Percentiles rank a stretch among this genome's conserved stretches.
Conservation (phyloP, 257 asterid species). For the Linderniella brevidens region DNA sequence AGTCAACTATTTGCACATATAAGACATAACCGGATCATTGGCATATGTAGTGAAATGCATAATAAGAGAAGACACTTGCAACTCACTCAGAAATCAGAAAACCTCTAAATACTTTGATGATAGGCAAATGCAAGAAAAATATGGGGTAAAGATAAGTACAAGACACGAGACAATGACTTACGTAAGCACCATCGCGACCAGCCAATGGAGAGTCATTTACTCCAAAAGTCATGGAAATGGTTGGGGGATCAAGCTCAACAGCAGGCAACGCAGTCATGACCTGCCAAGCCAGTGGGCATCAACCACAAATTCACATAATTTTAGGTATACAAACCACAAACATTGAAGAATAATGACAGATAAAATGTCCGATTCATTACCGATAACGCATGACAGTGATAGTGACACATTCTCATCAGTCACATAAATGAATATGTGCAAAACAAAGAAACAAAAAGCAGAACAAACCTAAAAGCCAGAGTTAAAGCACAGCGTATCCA, state of each 20-base stretch:
- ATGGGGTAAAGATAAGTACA: neutral
- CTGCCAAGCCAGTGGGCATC: slow-evolving; percentile 18
- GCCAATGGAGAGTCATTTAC: slow-evolving; percentile 98
- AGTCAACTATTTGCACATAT: slow-evolving; percentile 44
- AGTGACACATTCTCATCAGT: too few relatives aligned
- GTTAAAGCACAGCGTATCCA: too few relatives aligned
- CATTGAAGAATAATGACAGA: too few relatives aligned
- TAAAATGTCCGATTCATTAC: too few relatives aligned
- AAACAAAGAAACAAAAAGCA: too few relatives aligned
- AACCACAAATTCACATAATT: neutral
- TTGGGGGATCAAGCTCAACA: slow-evolving; percentile 94
- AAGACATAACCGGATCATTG: slow-evolving; percentile 11
- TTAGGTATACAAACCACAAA: neutral
- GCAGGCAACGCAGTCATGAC: slow-evolving; percentile 78
- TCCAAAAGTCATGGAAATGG: slow-evolving; percentile 96
- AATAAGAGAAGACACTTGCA: too few relatives aligned
- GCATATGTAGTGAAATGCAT: neutral
- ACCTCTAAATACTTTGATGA: neutral
- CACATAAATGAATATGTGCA: too few relatives aligned
- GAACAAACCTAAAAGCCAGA: too few relatives aligned
- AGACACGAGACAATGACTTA: slow-evolving; percentile 20
- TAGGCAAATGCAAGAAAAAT: neutral
- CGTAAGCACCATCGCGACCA: slow-evolving; percentile 92
- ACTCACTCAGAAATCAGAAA: too few relatives aligned
- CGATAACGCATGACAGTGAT: too few relatives aligned